These are phyloP conservation scores for Przewalskia tangutica DNA, from an alignment of 257 asterid genomes.

Conservation along the genomic window DNA sequence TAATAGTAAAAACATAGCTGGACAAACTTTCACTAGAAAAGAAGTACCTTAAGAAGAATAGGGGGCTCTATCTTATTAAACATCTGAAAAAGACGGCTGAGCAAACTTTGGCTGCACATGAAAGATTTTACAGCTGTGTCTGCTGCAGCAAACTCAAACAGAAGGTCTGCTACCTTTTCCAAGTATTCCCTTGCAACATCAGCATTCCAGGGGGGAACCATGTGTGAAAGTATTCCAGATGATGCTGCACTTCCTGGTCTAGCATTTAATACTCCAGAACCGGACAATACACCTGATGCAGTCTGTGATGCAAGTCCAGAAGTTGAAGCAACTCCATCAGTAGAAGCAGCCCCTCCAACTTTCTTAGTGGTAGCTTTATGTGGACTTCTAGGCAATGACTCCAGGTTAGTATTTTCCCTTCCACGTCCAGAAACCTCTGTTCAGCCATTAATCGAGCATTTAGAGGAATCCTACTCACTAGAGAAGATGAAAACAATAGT, in stretches of 20 bases:
- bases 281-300: conserved; percentile 91
- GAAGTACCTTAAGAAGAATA: conserved; percentile 79
- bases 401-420: conserved; percentile 60
- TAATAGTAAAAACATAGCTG: neutral
- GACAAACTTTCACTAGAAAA: neutral
- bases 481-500: neutral
- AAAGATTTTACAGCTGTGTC: conserved; percentile 78
- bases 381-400: conserved; percentile 58
- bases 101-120: conserved; percentile 98
- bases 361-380: conserved; percentile 63
- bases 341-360: conserved; percentile 39
- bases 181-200: conserved; percentile 92
- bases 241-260: conserved; percentile 96
- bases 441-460: conserved; percentile 13
- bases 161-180: conserved; percentile 94
- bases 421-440: conserved; percentile 89
- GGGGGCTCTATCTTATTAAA: conserved; percentile 94
- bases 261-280: conserved; percentile 94
- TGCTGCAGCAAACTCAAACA: conserved; percentile 91
- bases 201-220: conserved; percentile 90
- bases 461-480: conserved; percentile 5
- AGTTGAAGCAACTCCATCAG: conserved; percentile 47
- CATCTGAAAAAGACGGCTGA: conserved; percentile 96
- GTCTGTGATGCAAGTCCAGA: conserved; percentile 71
- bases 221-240: conserved; percentile 80